Base-by-base conservation (phyloP, 1,139 yeast genomes). In the Kodamaea sp. region DNA sequence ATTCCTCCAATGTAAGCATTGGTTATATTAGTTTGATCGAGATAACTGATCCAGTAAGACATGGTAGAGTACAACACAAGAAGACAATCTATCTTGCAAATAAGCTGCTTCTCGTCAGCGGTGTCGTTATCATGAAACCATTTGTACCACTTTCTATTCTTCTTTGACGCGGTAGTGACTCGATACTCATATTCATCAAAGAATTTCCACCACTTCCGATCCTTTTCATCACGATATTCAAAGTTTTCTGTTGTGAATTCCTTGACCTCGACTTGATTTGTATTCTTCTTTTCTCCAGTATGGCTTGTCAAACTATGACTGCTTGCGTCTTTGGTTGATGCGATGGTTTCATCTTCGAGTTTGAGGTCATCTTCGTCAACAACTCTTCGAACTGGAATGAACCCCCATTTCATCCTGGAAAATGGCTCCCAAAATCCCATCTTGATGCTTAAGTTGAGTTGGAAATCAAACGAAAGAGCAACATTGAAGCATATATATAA, bases 1-100 rank as follows among this genome's bases (percentile, higher is more conserved):
- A 83, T 66, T 12, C 83, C 80, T 7, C 81, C 72, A 28, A 81
- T 80, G 52, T 82, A 83, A 9, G 88, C 88, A 51, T 78, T 79
- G 34, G 77, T 74, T 28, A 78, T 58, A 48, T 74, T 76, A 28
- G 77, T 66, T 39, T 73, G 73, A 53, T 83, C 89, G 34, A 83
- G 61, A 34, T 78, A 79, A 50, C 82, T 81, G 28, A 79, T 80
- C 83, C 86, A 83, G 53, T 80, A 81, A 13, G 80, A 76, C 57
- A 78, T 59, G 47, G 80, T 63, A 16, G 83, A 70, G 51, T 78
- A 82, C 26, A 78, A 57, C 2, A 83, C 74, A 41, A 83, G 63
- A 29, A 80, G 48, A 5, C 81, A 33, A 51, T 83, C 92, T 29
- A 83, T 56, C 51, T 84, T 84, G 52, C 74, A 55, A 28, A 83